These are phyloP conservation scores for Sporobolomyces pararoseus DNA, from an alignment of 768 basidiomycete genomes.

Conservation along the genomic window DNA sequence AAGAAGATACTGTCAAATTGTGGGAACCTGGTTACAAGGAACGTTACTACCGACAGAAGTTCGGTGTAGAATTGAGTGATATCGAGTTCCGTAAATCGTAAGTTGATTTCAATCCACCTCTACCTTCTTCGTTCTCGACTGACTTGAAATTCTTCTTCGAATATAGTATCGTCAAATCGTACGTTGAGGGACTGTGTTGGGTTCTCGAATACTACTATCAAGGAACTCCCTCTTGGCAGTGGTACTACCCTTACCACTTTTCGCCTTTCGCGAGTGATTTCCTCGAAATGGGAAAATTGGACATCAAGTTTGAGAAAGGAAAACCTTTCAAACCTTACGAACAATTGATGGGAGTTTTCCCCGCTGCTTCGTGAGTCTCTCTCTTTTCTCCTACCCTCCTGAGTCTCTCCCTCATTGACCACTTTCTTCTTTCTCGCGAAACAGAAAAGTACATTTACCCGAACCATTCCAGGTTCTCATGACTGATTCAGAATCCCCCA, in stretches of 20 bases:
- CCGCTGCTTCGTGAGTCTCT: conserved; percentile 71
- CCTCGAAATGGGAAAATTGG: conserved; percentile 65
- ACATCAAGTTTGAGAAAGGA: conserved; percentile 69
- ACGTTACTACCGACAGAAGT: conserved; percentile 91
- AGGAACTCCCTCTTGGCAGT: conserved; percentile 71
- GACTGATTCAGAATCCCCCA: conserved; percentile 79
- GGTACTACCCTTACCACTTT: conserved; percentile 99
- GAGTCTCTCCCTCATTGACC: not conserved
- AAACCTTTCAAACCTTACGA: conserved; percentile 95
- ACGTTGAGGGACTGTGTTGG: conserved; percentile 93
- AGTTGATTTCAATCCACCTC: conserved; percentile 46
- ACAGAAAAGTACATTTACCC: conserved; percentile 83
- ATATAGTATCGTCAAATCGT: conserved; percentile 72
- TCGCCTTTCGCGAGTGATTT: conserved; percentile 97
- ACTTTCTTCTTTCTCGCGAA: not conserved
- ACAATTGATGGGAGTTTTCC: conserved; percentile 97
- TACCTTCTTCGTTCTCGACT: not conserved
- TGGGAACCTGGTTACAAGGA: conserved; percentile 96
- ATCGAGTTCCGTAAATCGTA: conserved; percentile 68
- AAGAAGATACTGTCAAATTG: conserved; percentile 83
- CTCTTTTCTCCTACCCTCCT: not conserved
- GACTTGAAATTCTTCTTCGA: too few species aligned
- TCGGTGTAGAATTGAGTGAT: conserved; percentile 70
- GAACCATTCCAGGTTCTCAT: conserved; percentile 78
- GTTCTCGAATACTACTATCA: conserved; percentile 97